These are phyloP conservation scores for Geotrichum aggregatum DNA, from an alignment of 1,139 yeast species.

Conservation along the genomic window DNA sequence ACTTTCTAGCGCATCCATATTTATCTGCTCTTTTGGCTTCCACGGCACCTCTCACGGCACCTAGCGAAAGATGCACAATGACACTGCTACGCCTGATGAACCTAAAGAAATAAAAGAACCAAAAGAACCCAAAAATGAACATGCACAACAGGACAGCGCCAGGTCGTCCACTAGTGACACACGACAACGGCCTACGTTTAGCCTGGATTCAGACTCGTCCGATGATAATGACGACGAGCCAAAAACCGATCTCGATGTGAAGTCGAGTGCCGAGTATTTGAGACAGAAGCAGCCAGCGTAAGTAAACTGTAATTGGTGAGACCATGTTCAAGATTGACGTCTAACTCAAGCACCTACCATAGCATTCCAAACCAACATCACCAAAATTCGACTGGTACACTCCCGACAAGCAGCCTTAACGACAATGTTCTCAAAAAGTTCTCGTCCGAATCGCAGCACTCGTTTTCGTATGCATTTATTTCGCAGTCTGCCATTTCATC, in stretches of 20 bases:
- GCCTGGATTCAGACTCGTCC: slow-evolving; percentile 14
- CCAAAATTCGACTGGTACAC: too few relatives aligned
- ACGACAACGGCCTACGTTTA: slow-evolving; percentile 13
- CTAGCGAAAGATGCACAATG: slow-evolving; percentile 10
- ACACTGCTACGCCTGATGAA: slow-evolving; percentile 1
- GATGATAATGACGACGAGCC: slow-evolving; percentile 11
- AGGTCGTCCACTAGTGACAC: not conserved
- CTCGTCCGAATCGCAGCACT: slow-evolving; percentile 77
- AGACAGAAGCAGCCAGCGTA: not conserved
- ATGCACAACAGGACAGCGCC: not conserved
- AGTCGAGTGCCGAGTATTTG: not conserved
- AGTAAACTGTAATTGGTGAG: not conserved
- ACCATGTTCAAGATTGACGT: not conserved
- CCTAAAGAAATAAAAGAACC: too few relatives aligned
- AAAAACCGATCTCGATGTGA: not conserved
- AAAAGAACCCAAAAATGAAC: not conserved
- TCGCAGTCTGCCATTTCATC: slow-evolving; percentile 78
- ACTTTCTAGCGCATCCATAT: too few relatives aligned
- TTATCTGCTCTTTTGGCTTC: not conserved
- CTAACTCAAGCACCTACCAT: not conserved
- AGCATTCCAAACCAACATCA: not conserved
- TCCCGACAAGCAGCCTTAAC: slow-evolving; percentile 4
- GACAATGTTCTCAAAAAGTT: slow-evolving; percentile 40
- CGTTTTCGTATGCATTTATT: slow-evolving; percentile 78
- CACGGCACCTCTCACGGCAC: not conserved